phyloP scores from a whole-genome alignment of 768 basidiomycete species.

The Trametes punicea region DNA sequence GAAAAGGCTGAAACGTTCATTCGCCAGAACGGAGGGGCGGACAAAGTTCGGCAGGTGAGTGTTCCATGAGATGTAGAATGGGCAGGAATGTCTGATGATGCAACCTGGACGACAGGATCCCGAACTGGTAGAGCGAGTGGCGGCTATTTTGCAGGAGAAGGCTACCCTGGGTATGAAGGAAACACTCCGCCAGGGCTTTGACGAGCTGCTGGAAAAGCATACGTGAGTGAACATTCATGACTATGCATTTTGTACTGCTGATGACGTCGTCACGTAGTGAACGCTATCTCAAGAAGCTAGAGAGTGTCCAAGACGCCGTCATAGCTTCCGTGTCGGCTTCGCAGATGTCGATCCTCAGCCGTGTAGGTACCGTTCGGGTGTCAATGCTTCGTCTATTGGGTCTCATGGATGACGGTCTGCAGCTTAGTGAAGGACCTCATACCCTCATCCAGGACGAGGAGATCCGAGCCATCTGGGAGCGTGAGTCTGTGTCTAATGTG shows the following conservation, averaged over 20 bases:
- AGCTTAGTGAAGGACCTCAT: slow-evolving; percentile 9
- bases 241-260: not conserved
- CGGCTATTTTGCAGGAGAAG: not conserved
- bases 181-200: slow-evolving; percentile 1
- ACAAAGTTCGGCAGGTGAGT: not conserved
- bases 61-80: not conserved
- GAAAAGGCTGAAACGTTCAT: not conserved
- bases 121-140: not conserved
- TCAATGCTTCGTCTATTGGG: not conserved
- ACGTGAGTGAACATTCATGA: not conserved
- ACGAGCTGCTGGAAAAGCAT: slow-evolving; percentile 1
- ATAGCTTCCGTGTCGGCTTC: not conserved
- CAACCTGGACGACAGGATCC: no score
- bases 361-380: not conserved
- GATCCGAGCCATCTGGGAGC: not conserved
- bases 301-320: not conserved
- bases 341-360: not conserved
- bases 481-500: not conserved
- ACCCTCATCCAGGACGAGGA: slow-evolving; percentile 2
- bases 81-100: no score
- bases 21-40: not conserved
- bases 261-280: not conserved
- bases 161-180: slow-evolving; percentile 3
- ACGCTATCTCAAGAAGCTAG: slow-evolving; percentile 3
- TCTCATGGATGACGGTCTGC: no score